These are phyloP conservation scores for Aspergillus sp. DNA, from an alignment of 2,329 filamentous ascomycete genomes.

Conservation along the genomic window DNA sequence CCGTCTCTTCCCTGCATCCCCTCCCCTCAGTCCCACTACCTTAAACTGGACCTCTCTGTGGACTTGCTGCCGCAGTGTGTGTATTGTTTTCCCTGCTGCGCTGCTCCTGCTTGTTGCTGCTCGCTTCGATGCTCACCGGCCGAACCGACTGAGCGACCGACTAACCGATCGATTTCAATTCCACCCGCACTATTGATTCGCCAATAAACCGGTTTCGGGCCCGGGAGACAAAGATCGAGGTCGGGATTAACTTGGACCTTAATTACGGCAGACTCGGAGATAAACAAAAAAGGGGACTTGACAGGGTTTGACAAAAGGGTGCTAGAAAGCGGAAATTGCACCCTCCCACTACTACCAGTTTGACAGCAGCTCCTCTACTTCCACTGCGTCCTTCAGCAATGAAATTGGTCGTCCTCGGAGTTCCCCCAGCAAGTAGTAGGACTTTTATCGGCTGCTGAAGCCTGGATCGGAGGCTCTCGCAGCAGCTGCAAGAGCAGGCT, in stretches of 20 bases:
- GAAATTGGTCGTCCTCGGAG: slow-evolving; percentile 12
- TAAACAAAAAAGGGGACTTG: background rate
- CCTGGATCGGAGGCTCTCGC: slow-evolving; percentile 9
- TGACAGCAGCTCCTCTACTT: background rate
- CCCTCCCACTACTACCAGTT: background rate
- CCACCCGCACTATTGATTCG: slow-evolving; percentile 2
- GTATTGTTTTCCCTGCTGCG: background rate
- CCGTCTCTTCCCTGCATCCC: slow-evolving; percentile 1
- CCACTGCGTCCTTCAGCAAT: slow-evolving; percentile 13
- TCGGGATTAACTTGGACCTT: background rate
- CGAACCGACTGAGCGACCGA: slow-evolving; percentile 9
- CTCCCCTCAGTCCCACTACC: background rate
- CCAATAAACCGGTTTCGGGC: slow-evolving; percentile 2
- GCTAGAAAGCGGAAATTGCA: background rate
- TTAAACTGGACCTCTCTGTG: background rate
- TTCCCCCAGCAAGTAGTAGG: slow-evolving; percentile 12
- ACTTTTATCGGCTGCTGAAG: slow-evolving; percentile 7
- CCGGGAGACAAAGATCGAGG: background rate
- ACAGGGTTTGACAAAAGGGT: background rate
- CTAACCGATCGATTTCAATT: slow-evolving; percentile 6
- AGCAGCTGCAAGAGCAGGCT: slow-evolving; percentile 1
- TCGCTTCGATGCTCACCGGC: slow-evolving; percentile 2
- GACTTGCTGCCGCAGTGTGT: slow-evolving; percentile 10
- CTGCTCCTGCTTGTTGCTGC: background rate
- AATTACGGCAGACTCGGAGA: background rate